phyloP scores from a whole-genome alignment of 2,329 filamentous ascomycete genomes.

The Fusarium sp. region DNA sequence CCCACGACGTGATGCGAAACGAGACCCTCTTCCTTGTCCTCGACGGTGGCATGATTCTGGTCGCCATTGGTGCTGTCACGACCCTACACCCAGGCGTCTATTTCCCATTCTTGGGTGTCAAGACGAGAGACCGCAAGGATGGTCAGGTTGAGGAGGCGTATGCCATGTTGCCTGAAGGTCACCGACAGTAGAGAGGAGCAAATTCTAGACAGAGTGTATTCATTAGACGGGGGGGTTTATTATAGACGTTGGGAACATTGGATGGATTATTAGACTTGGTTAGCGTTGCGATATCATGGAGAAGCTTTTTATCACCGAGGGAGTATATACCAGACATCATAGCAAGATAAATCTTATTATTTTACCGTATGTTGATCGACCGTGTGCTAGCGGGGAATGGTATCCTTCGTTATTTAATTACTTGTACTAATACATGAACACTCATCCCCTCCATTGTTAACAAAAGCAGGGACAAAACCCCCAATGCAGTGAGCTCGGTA shows the following conservation, averaged over 20 bases:
- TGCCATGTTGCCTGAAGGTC: neutral
- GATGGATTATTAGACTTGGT: neutral
- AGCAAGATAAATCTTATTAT: too few species aligned
- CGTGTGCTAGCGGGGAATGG: too few species aligned
- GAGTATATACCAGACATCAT: neutral
- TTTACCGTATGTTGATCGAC: too few species aligned
- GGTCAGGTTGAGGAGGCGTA: neutral
- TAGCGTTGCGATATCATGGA: neutral
- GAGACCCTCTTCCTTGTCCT: conserved; percentile 31
- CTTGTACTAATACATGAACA: too few species aligned
- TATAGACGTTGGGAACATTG: neutral
- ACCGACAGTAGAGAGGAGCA: neutral
- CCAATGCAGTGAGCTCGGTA: too few species aligned
- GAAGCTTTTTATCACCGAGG: neutral
- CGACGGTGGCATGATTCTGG: conserved; percentile 24
- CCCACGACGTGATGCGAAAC: conserved; percentile 22
- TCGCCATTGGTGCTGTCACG: conserved; percentile 22
- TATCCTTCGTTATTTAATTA: too few species aligned
- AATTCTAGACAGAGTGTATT: neutral
- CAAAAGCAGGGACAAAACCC: too few species aligned
- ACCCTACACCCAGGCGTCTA: conserved; percentile 26
- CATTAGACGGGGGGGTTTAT: neutral
- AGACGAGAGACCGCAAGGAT: neutral
- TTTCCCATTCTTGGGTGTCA: conserved; percentile 27
- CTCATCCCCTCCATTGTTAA: too few species aligned